Conservation (phyloP, 441 rosid genomes). For the Breynia disticha region DNA sequence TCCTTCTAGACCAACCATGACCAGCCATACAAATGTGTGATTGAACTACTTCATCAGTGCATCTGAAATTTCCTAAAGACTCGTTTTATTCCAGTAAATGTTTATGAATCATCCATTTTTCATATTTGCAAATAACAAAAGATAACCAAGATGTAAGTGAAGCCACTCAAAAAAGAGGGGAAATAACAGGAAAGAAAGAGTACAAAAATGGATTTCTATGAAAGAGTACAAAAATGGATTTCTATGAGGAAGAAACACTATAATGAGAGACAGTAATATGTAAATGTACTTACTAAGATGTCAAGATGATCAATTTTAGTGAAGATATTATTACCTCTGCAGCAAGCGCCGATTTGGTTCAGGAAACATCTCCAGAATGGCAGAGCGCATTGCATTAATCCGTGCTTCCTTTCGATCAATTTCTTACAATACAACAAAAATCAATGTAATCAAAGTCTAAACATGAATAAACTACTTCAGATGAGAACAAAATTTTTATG, state of each 20-base stretch:
- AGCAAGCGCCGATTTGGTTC: conserved; percentile 92
- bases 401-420: conserved; percentile 86
- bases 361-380: conserved; percentile 85
- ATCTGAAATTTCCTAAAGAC: too few species aligned
- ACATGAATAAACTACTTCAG: neutral
- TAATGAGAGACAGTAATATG: neutral
- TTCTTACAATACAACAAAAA: conserved; percentile 36
- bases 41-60: too few species aligned
- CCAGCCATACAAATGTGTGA: too few species aligned
- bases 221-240: neutral
- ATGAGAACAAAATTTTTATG: neutral
- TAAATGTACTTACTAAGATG: neutral
- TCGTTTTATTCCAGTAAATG: too few species aligned
- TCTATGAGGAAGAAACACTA: too few species aligned
- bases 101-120: neutral
- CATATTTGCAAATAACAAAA: neutral
- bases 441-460: conserved; percentile 10
- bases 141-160: neutral
- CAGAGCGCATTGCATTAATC: conserved; percentile 69
- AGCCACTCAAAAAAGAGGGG: neutral
- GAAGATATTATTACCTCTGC: conserved; percentile 49
- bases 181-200: neutral
- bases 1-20: too few species aligned
- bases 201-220: neutral
- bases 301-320: neutral